Conservation (phyloP, 495 filamentous ascomycete genomes). For the Aspergillus cristatus region DNA sequence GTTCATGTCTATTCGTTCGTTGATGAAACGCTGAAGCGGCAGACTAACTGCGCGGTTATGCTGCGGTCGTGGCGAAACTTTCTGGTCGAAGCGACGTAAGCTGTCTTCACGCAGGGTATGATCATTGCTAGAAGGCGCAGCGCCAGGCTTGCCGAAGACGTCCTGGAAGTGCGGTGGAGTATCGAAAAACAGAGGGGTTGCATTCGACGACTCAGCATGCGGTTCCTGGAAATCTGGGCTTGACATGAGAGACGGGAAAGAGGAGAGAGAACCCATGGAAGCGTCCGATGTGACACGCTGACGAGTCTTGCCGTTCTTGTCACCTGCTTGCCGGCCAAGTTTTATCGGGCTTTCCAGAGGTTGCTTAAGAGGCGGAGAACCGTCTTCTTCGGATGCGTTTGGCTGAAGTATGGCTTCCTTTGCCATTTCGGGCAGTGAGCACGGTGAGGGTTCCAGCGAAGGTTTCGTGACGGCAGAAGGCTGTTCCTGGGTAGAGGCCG, state of each 20-base stretch:
- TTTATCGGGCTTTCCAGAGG: constrained; percentile 36
- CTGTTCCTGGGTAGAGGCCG: no score
- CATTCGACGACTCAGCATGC: constrained; percentile 23
- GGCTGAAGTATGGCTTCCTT: no score
- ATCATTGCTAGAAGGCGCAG: constrained; percentile 14
- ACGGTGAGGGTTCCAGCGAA: no score
- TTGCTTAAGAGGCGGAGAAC: constrained; percentile 11
- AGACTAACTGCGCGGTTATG: constrained; percentile 30
- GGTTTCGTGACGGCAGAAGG: no score
- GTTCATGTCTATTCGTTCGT: constrained; percentile 29
- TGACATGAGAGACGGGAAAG: constrained; percentile 27
- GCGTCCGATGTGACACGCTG: constrained; percentile 25
- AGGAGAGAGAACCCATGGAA: constrained; percentile 28
- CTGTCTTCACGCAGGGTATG: constrained; percentile 29
- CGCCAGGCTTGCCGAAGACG: constrained; percentile 6
- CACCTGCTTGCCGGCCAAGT: constrained; percentile 22
- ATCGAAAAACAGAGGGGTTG: constrained; percentile 16
- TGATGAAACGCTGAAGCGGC: constrained; percentile 38
- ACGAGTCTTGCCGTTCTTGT: constrained; percentile 11
- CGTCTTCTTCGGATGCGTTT: no score
- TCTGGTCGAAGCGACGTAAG: constrained; percentile 20
- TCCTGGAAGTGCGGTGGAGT: constrained; percentile 18
- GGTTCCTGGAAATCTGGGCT: constrained; percentile 23
- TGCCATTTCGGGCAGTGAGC: no score
- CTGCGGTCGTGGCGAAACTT: constrained; percentile 14